A percentile compares a stretch with the other conserved stretches of the same genome.
phyloP scores from a whole-genome alignment of 208 protist genomes.

The Crithidia sp. region DNA sequence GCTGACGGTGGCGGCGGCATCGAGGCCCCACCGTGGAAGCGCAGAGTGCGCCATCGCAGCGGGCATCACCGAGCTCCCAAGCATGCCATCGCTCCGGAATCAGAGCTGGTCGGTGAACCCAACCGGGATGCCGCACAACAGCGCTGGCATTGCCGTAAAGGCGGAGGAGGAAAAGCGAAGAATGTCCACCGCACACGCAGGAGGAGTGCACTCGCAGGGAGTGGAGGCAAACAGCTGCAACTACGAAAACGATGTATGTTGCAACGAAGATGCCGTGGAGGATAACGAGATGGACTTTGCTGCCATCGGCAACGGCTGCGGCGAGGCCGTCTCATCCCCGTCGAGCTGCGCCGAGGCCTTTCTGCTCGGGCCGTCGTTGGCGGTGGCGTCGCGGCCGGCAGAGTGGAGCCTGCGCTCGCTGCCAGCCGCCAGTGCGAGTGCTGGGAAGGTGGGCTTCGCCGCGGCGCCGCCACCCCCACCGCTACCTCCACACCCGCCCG shows the following conservation, averaged over 20 bases:
- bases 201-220: too few relatives aligned
- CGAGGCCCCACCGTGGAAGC: too few relatives aligned
- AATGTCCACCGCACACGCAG: too few relatives aligned
- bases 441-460: too few relatives aligned
- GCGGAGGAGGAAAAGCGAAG: not conserved
- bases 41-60: too few relatives aligned
- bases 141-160: not conserved
- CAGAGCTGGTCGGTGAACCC: too few relatives aligned
- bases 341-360: slow-evolving; percentile 29
- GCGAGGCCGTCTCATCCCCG: slow-evolving; percentile 30
- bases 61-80: too few relatives aligned
- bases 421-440: not conserved
- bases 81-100: too few relatives aligned
- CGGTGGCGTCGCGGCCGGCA: not conserved
- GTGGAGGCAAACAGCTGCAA: too few relatives aligned
- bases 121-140: not conserved
- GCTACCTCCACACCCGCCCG: not conserved
- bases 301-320: slow-evolving; percentile 40
- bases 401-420: slow-evolving; percentile 9
- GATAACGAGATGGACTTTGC: slow-evolving; percentile 20
- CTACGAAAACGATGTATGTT: not conserved
- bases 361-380: slow-evolving; percentile 6
- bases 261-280: slow-evolving; percentile 4
- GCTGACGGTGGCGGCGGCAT: too few relatives aligned
- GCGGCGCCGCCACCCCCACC: not conserved